Conservation (phyloP, 805 yeast species). For the Cyberlindnera amylophila region DNA sequence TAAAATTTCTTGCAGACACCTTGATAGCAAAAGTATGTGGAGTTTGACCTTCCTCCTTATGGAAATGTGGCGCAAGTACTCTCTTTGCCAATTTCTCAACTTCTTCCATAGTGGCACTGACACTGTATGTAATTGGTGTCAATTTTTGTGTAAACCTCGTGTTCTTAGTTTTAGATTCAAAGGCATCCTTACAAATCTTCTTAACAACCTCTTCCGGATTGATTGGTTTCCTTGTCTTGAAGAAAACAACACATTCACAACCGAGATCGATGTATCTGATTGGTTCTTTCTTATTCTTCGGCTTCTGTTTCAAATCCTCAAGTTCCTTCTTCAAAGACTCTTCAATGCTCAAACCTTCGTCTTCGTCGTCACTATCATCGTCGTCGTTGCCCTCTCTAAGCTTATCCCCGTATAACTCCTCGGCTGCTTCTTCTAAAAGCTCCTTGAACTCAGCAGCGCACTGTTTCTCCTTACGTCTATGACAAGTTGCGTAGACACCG, state of each 20-base stretch:
- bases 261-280: conserved; percentile 60
- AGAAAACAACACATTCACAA: conserved; percentile 81
- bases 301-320: conserved; percentile 41
- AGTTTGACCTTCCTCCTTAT: conserved; percentile 36
- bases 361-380: conserved; percentile 28
- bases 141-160: conserved; percentile 75
- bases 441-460: conserved; percentile 71
- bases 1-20: conserved; percentile 74
- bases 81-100: conserved; percentile 52
- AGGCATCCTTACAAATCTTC: conserved; percentile 57
- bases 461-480: conserved; percentile 70
- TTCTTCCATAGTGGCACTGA: conserved; percentile 67
- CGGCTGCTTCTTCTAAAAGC: conserved; percentile 52
- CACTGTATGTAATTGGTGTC: conserved; percentile 75
- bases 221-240: conserved; percentile 75
- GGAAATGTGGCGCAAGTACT: conserved; percentile 70
- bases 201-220: conserved; percentile 72
- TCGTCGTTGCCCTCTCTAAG: conserved; percentile 24
- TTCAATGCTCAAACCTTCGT: conserved; percentile 58
- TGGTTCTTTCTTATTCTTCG: conserved; percentile 40
- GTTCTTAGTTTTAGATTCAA: conserved; percentile 46
- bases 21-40: conserved; percentile 70
- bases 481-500: conserved; percentile 89
- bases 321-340: conserved; percentile 71
- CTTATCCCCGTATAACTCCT: conserved; percentile 42